phyloP scores from a whole-genome alignment of 169 alveolate genomes.

The Eimeria acervulina region DNA sequence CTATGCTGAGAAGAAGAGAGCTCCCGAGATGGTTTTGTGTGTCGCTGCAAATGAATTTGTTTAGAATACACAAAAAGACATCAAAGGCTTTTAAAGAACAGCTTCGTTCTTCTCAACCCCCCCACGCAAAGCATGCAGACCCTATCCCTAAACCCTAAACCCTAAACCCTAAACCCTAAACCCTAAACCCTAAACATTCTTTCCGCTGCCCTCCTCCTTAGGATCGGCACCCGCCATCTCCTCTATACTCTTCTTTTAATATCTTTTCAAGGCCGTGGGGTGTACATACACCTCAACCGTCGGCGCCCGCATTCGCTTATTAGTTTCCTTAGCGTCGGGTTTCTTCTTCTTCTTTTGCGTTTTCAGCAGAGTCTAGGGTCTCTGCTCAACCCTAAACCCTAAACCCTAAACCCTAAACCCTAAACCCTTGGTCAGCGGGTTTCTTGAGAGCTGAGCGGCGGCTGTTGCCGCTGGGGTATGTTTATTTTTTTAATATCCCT shows the following conservation, averaged over 20 bases:
- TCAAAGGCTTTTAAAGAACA: neutral
- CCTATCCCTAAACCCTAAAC: constrained; percentile 50
- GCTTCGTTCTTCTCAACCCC: constrained; percentile 9
- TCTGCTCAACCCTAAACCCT: neutral
- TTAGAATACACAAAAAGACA: neutral
- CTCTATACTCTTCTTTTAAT: neutral
- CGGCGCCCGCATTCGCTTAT: neutral
- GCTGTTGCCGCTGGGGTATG: neutral
- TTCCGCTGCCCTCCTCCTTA: neutral
- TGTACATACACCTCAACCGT: constrained; percentile 28
- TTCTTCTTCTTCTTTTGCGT: neutral
- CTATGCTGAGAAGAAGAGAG: neutral
- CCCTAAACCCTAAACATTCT: constrained; percentile 14
- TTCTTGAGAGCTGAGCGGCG: neutral
- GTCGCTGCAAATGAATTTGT: neutral
- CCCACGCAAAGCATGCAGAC: constrained; percentile 65
- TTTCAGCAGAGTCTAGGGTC: neutral
- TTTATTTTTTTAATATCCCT: neutral
- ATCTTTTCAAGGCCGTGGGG: neutral
- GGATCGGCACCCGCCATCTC: neutral
- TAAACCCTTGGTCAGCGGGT: neutral
- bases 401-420: constrained; percentile 10
- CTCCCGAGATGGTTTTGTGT: neutral
- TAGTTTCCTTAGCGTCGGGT: neutral
- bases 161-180: constrained; percentile 65